These are phyloP conservation scores for Eutrema salsugineum DNA, from an alignment of 441 rosid species.

Conservation along the genomic window DNA sequence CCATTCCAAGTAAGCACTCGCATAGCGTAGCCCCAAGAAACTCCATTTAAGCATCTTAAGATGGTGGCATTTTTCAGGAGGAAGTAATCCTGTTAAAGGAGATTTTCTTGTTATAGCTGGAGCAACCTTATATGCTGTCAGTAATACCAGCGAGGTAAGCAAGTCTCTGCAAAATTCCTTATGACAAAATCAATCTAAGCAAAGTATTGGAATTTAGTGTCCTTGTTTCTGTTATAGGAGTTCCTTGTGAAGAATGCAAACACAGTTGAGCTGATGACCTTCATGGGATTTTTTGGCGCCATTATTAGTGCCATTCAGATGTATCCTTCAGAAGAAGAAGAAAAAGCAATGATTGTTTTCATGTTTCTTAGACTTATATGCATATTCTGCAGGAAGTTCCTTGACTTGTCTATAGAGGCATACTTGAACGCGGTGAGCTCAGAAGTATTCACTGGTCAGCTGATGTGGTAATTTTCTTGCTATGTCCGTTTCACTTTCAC, in stretches of 20 bases:
- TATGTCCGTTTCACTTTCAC: background rate
- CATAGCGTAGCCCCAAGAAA: no score
- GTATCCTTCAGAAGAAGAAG: conserved; percentile 56
- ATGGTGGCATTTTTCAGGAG: conserved; percentile 45
- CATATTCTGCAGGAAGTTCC: conserved; percentile 17
- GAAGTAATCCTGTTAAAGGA: conserved; percentile 74
- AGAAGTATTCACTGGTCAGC: conserved; percentile 76
- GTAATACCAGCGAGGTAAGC: conserved; percentile 84
- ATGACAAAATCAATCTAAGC: background rate
- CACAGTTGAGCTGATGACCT: conserved; percentile 76
- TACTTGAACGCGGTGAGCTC: conserved; percentile 69
- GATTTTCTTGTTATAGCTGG: conserved; percentile 83
- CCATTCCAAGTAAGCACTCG: background rate
- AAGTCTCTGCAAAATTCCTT: background rate
- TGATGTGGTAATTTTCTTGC: conserved; percentile 45
- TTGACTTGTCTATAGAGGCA: conserved; percentile 54
- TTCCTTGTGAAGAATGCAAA: conserved; percentile 82
- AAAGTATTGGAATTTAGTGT: background rate
- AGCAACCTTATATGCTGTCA: conserved; percentile 79
- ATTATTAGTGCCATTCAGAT: conserved; percentile 81
- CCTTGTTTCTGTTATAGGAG: conserved; percentile 50
- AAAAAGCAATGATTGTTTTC: background rate
- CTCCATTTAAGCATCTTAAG: background rate
- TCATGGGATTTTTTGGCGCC: conserved; percentile 81
- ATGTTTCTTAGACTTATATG: background rate